Base-by-base conservation (phyloP, 768 basidiomycete genomes). In the Mycena alexandri region DNA sequence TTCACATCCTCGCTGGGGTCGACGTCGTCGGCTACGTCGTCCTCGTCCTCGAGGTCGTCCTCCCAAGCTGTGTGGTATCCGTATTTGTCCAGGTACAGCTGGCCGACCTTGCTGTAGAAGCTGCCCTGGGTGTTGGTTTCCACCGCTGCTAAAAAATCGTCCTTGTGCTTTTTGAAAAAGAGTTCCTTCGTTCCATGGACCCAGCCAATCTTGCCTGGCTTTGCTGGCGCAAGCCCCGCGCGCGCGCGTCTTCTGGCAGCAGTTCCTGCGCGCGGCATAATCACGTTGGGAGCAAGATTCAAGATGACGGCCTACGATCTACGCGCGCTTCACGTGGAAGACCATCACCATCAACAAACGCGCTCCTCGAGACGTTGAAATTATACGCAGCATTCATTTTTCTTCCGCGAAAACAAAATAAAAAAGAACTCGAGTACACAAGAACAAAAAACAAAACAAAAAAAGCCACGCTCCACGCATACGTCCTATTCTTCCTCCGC, bases 61-160 rank as follows among this genome's bases (percentile, higher is more conserved):
- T 57, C 38, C 54, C 54, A 51, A 0, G 47, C 9, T 2, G 48
- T 56, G 12, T 56, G 6, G 24, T 51, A 64, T 0, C 54, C 63
- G 55, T 57, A 64, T 22, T 51, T 58, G 2, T n/a, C 34, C n/a
- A 65, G 11, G 19, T 65, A 65, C n/a, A 22, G 41, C 6, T 52
- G 47, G 0, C 19, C 46, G 10, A 52, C 25, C 19, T 24, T 8
- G 14, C n/a, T 24, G n/a, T 65, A 58, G 16, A 65, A 64, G n/a
- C n/a, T 0, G 2, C 14, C 2, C 54, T 36, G n/a, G n/a, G n/a
- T 12, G 0, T 47, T 33, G 0, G 16, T 7, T 19, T 47, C 46
- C 1, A 22, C 34, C 2, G 54, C 63, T 0, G 62, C 41, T 11
- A 47, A 17, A 21, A 24, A 56, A 4, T 47, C 54, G 3, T 48